Evolutionary conservation across 2,329 filamentous ascomycete species (phyloP).

Genomic region (Neonectria faginata): DNA sequence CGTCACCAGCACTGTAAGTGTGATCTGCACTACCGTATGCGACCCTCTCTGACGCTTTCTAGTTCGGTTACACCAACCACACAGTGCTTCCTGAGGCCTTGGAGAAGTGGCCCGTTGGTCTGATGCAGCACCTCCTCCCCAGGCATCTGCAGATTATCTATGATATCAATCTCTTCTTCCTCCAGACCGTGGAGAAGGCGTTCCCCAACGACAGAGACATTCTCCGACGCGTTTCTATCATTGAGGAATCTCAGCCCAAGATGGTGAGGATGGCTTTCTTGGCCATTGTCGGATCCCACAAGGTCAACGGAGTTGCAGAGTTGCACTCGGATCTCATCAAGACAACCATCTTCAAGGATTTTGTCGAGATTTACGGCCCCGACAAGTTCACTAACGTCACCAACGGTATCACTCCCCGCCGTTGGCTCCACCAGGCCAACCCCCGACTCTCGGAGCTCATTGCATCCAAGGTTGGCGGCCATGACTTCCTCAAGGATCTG

Average conservation of each 20-base stretch:
- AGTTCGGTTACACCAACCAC: constrained; percentile 98
- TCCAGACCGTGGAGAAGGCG: constrained; percentile 88
- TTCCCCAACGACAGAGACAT: constrained; percentile 93
- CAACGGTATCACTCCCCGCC: constrained; percentile 94
- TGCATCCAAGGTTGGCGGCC: constrained; percentile 84
- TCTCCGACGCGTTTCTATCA: constrained; percentile 89
- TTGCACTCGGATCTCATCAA: constrained; percentile 98
- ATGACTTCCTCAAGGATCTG: constrained; percentile 90
- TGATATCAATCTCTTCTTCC: constrained; percentile 95
- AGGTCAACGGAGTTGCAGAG: constrained; percentile 98
- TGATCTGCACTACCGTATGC: background rate
- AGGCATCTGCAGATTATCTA: constrained; percentile 97
- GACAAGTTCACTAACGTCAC: constrained; percentile 99
- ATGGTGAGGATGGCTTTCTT: constrained; percentile 98
- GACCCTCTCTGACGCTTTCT: constrained; percentile 31
- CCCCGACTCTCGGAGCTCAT: constrained; percentile 92
- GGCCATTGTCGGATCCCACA: constrained; percentile 96
- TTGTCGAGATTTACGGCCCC: constrained; percentile 91
- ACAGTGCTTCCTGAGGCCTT: constrained; percentile 96
- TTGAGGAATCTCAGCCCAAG: constrained; percentile 96
- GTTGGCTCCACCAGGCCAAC: constrained; percentile 98
- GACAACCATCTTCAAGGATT: constrained; percentile 99
- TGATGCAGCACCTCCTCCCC: constrained; percentile 92
- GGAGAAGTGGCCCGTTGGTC: constrained; percentile 97
- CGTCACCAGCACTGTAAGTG: constrained; percentile 73